These are phyloP conservation scores for Colletotrichum sp. DNA, from an alignment of 2,329 filamentous ascomycete genomes.

Conservation along the genomic window DNA sequence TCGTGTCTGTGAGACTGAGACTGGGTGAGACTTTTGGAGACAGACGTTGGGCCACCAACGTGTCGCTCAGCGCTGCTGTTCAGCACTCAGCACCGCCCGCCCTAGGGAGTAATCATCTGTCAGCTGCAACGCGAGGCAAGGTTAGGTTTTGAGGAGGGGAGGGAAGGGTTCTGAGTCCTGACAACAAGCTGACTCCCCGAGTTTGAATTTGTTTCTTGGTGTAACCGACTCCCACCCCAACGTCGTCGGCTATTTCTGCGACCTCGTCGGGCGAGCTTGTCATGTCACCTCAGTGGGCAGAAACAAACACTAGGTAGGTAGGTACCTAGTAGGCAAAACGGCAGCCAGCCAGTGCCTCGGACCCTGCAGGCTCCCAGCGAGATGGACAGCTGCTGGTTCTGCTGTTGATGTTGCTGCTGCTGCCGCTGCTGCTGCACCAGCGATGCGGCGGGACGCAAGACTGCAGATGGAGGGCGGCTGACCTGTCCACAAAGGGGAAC, in stretches of 20 bases:
- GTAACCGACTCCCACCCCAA: background rate
- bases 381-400: background rate
- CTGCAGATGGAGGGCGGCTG: constrained; percentile 9
- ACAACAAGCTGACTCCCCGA: background rate
- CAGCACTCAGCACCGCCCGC: background rate
- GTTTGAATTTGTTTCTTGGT: background rate
- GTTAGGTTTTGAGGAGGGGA: background rate
- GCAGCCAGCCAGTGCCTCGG: constrained; percentile 9
- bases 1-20: background rate
- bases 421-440: background rate
- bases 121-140: background rate
- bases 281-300: background rate
- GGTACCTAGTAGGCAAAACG: background rate
- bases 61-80: background rate
- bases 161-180: background rate
- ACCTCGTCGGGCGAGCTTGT: background rate
- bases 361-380: constrained; percentile 18
- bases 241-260: background rate
- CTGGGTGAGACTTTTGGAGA: background rate
- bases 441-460: background rate
- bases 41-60: background rate
- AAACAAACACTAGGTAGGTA: background rate
- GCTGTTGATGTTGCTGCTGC: background rate
- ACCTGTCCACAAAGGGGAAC: constrained; percentile 12
- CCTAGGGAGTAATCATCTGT: background rate